These are phyloP conservation scores for Odontarrhena argentea DNA, from an alignment of 345 rosid genomes.

Conservation along the genomic window DNA sequence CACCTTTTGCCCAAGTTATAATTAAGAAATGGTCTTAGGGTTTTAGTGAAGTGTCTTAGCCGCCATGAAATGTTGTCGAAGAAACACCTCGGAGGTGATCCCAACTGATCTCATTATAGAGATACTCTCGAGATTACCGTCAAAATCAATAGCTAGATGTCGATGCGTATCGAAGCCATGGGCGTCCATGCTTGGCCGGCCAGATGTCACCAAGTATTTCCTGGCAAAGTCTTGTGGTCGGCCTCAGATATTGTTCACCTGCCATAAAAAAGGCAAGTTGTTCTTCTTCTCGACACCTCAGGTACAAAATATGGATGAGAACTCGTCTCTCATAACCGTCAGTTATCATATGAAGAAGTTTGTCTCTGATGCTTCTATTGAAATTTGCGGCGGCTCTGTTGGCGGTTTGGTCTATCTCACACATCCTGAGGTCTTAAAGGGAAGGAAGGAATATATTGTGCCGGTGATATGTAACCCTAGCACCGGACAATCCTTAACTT, in stretches of 20 bases:
- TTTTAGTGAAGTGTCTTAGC: no score
- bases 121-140: background rate
- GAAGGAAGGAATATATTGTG: no score
- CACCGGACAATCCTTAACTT: background rate
- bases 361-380: no score
- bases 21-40: no score
- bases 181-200: background rate
- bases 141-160: background rate
- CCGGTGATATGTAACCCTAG: constrained; percentile 1
- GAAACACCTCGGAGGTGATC: background rate
- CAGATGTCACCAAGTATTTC: no score
- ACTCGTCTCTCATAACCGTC: background rate
- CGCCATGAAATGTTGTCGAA: background rate
- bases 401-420: no score
- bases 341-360: background rate
- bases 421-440: background rate
- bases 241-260: no score
- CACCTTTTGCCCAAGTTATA: no score
- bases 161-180: constrained; percentile 20
- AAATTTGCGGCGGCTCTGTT: background rate
- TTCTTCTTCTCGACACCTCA: no score
- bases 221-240: no score
- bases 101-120: background rate
- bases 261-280: no score
- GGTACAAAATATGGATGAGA: no score